phyloP scores from a whole-genome alignment of 1,139 yeast species.

The Groenewaldozyma auringiensis region DNA sequence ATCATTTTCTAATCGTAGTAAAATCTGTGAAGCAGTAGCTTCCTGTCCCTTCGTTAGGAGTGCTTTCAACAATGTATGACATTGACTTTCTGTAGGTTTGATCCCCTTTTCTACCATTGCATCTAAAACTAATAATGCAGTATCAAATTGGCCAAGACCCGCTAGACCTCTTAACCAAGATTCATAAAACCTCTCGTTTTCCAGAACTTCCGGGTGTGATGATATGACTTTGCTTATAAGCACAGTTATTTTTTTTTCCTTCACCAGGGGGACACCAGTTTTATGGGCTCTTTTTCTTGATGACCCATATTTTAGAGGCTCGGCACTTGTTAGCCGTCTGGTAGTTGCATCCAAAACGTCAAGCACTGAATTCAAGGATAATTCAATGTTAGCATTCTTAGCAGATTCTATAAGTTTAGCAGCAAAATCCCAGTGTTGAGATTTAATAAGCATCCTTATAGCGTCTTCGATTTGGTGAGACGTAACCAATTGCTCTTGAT shows the following conservation, averaged over 20 bases:
- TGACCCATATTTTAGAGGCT: slow-evolving; percentile 7
- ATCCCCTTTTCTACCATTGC: slow-evolving; percentile 22
- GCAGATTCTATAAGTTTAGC: slow-evolving; percentile 16
- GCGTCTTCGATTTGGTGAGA: slow-evolving; percentile 14
- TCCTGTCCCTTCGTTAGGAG: slow-evolving; percentile 17
- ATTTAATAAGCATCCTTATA: slow-evolving; percentile 11
- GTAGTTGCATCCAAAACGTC: slow-evolving; percentile 18
- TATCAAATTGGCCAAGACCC: slow-evolving; percentile 18
- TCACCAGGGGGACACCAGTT: not conserved
- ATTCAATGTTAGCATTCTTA: slow-evolving; percentile 13
- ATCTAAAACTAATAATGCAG: slow-evolving; percentile 21
- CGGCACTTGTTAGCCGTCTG: slow-evolving; percentile 12
- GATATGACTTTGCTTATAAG: slow-evolving; percentile 17
- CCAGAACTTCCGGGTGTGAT: slow-evolving; percentile 21
- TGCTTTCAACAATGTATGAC: slow-evolving; percentile 19
- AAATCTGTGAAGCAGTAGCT: slow-evolving; percentile 16
- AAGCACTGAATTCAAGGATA: slow-evolving; percentile 15
- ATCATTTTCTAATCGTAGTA: slow-evolving; percentile 17
- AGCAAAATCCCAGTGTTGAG: slow-evolving; percentile 16
- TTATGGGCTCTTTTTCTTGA: slow-evolving; percentile 5
- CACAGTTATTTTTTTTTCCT: slow-evolving; percentile 13
- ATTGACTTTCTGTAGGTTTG: slow-evolving; percentile 14
- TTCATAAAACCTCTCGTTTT: slow-evolving; percentile 20
- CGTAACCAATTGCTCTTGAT: slow-evolving; percentile 12
- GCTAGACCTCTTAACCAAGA: slow-evolving; percentile 26